These are phyloP conservation scores for Dictyostelium discoideum DNA, from an alignment of 78 protist genomes.

Conservation along the genomic window DNA sequence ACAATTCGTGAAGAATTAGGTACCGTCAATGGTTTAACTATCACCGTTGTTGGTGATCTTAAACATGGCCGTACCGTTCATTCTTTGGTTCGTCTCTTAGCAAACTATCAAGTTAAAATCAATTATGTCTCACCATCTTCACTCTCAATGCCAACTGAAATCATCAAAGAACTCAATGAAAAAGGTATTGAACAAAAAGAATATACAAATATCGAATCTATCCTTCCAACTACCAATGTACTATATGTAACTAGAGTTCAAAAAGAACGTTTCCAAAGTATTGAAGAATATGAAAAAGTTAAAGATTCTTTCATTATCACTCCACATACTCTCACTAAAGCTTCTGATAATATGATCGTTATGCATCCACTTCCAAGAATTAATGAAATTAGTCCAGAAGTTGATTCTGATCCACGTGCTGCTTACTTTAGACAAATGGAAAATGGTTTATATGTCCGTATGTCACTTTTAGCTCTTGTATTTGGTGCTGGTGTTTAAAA, in stretches of 20 bases:
- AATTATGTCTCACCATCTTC: constrained; percentile 83
- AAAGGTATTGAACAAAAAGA: constrained; percentile 52
- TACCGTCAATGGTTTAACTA: constrained; percentile 90
- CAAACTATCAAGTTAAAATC: constrained; percentile 82
- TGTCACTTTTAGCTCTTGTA: constrained; percentile 90
- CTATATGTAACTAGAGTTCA: constrained; percentile 96
- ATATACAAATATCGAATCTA: constrained; percentile 21
- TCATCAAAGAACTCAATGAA: constrained; percentile 49
- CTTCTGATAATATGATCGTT: constrained; percentile 88
- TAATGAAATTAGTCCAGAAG: constrained; percentile 89
- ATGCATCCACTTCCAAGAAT: constrained; percentile 97
- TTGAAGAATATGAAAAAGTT: constrained; percentile 77
- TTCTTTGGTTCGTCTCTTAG: constrained; percentile 83
- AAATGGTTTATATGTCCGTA: constrained; percentile 96
- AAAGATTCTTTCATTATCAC: constrained; percentile 58
- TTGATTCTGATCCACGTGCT: constrained; percentile 95
- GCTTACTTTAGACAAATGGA: constrained; percentile 95
- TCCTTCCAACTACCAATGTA: constrained; percentile 88
- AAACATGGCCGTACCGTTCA: constrained; percentile 92
- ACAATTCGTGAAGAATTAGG: constrained; percentile 96
- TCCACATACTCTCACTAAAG: constrained; percentile 80
- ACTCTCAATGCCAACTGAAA: constrained; percentile 85
- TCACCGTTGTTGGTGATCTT: constrained; percentile 95
- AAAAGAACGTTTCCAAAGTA: constrained; percentile 90
- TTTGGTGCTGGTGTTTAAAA: neutral